phyloP scores from a whole-genome alignment of 2,329 filamentous ascomycete genomes.

The Fusarium clavum region DNA sequence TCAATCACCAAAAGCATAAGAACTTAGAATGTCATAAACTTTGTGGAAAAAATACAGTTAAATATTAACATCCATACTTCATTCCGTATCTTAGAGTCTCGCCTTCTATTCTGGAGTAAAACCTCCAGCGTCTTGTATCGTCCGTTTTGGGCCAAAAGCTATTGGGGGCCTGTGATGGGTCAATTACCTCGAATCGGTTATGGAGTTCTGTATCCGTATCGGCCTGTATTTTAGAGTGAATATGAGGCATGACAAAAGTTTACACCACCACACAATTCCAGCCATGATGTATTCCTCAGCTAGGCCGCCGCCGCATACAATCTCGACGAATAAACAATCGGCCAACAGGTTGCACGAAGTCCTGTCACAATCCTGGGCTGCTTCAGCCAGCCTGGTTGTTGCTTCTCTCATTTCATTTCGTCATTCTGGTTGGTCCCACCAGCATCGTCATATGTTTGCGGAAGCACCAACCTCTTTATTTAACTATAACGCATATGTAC shows the following conservation, averaged over 20 bases:
- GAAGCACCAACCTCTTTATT: constrained; percentile 6
- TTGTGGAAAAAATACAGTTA: background rate
- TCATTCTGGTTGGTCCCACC: constrained; percentile 1
- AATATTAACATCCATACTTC: background rate
- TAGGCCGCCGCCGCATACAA: background rate
- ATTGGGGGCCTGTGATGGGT: background rate
- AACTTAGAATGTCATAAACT: background rate
- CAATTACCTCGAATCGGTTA: background rate
- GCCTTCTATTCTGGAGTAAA: constrained; percentile 7
- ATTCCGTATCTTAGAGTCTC: constrained; percentile 7
- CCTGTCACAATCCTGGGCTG: constrained; percentile 13
- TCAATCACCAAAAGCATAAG: background rate
- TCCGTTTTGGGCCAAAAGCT: constrained; percentile 3
- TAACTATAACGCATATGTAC: background rate
- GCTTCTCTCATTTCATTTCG: background rate
- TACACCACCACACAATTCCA: constrained; percentile 25
- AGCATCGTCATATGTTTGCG: constrained; percentile 11
- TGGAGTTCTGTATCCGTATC: background rate
- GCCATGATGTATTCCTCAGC: background rate
- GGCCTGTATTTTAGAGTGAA: background rate
- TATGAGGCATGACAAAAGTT: background rate
- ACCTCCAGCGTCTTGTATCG: constrained; percentile 11
- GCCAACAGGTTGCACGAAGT: background rate
- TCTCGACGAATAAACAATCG: constrained; percentile 1
- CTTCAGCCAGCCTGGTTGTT: constrained; percentile 9